These are phyloP conservation scores for Penicillium occitanis DNA, from an alignment of 2,329 filamentous ascomycete genomes.

Conservation along the genomic window DNA sequence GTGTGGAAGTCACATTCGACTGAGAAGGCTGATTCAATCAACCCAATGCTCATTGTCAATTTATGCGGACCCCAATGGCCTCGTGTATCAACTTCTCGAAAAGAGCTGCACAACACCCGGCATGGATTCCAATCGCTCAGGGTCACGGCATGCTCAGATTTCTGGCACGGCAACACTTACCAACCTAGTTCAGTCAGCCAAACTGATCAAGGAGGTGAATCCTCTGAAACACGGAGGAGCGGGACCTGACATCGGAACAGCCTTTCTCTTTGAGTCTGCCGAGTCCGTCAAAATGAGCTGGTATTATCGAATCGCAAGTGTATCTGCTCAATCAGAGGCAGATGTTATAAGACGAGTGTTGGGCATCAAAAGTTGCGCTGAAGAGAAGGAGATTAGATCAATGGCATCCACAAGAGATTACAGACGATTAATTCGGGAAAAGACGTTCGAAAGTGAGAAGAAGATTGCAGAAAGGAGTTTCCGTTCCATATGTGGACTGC, in stretches of 20 bases:
- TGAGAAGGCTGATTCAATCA: constrained; percentile 63
- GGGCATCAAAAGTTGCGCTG: not conserved
- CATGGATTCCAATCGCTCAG: constrained; percentile 39
- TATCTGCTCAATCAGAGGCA: constrained; percentile 73
- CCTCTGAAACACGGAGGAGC: constrained; percentile 65
- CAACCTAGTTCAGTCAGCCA: constrained; percentile 54
- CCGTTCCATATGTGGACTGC: constrained; percentile 5
- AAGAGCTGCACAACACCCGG: constrained; percentile 66
- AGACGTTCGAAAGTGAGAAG: not conserved
- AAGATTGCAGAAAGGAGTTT: not conserved
- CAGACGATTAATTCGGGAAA: not conserved
- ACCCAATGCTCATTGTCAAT: constrained; percentile 70
- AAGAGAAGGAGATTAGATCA: constrained; percentile 11
- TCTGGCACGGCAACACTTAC: constrained; percentile 47
- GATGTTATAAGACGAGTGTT: constrained; percentile 16
- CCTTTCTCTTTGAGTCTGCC: constrained; percentile 69
- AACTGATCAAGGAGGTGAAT: constrained; percentile 57
- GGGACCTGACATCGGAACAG: constrained; percentile 67
- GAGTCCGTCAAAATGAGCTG: constrained; percentile 67
- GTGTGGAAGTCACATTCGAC: constrained; percentile 68
- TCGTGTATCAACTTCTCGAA: constrained; percentile 65
- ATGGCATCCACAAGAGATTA: constrained; percentile 1
- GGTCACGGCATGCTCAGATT: not conserved
- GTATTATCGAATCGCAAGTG: constrained; percentile 80
- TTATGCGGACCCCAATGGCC: constrained; percentile 70